Evolutionary conservation across 345 rosid species (phyloP).

Genomic region (Eucalyptus rudis): DNA sequence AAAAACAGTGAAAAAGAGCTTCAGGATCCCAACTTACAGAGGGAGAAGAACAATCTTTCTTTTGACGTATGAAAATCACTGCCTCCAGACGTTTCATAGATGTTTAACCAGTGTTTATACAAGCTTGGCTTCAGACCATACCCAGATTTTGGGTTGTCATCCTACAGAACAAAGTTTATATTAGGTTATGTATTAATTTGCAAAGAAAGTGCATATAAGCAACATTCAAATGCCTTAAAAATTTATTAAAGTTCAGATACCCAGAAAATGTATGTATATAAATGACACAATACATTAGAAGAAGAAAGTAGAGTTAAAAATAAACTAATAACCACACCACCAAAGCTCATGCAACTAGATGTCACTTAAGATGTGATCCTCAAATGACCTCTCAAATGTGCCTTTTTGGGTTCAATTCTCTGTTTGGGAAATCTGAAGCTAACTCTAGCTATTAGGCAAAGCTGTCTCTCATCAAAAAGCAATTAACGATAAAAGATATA

Average conservation of each 20-base stretch:
- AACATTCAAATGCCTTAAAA: neutral
- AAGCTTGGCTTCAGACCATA: slow-evolving; percentile 60
- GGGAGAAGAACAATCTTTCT: slow-evolving; percentile 58
- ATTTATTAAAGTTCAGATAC: neutral
- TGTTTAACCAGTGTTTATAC: slow-evolving; percentile 68
- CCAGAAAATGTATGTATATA: neutral
- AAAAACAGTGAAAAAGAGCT: neutral
- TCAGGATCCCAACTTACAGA: slow-evolving; percentile 47
- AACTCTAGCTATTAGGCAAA: neutral
- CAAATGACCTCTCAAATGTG: neutral
- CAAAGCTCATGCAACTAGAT: neutral
- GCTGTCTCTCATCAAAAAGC: neutral
- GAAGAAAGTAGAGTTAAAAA: neutral
- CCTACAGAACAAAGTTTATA: slow-evolving; percentile 21
- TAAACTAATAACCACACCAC: neutral
- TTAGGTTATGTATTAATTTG: neutral
- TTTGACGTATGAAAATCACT: slow-evolving; percentile 55
- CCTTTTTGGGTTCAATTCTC: neutral
- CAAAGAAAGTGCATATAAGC: neutral
- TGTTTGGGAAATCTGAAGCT: neutral
- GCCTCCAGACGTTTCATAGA: slow-evolving; percentile 43
- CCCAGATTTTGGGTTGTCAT: slow-evolving; percentile 11
- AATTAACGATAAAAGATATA: neutral
- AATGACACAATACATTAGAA: neutral
- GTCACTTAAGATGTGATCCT: neutral